These are phyloP conservation scores for Arabidopsis arenosa DNA, from an alignment of 345 rosid genomes.

Conservation along the genomic window DNA sequence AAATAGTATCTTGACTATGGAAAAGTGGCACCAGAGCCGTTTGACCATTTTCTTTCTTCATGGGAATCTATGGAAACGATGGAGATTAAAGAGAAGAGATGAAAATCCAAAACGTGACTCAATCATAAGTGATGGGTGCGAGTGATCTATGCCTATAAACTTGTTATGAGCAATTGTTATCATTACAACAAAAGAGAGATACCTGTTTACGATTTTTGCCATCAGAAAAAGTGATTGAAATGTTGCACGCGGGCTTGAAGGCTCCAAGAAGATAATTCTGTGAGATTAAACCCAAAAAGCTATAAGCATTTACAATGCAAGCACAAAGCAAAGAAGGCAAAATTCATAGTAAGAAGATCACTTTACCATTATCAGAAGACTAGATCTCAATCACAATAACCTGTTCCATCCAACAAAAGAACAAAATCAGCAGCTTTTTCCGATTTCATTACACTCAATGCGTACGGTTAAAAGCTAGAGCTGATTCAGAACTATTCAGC, in stretches of 20 bases:
- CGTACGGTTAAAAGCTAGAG: constrained; percentile 3
- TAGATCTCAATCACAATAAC: constrained; percentile 38
- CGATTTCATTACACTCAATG: not conserved
- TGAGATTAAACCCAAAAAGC: constrained; percentile 8
- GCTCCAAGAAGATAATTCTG: constrained; percentile 98
- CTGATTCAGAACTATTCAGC: constrained; percentile 23
- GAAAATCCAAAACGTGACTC: not conserved
- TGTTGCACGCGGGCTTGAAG: constrained; percentile 88
- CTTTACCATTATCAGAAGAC: constrained; percentile 48
- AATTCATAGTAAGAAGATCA: constrained; percentile 7
- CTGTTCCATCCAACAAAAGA: constrained; percentile 32
- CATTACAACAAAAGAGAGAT: not conserved
- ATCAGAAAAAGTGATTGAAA: constrained; percentile 77
- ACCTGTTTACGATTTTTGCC: constrained; percentile 94
- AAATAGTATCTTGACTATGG: constrained; percentile 89
- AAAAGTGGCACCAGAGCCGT: constrained; percentile 80
- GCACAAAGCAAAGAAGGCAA: not conserved
- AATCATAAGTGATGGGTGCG: not conserved
- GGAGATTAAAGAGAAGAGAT: not conserved
- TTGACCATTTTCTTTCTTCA: constrained; percentile 97
- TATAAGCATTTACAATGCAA: constrained; percentile 22
- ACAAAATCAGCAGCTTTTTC: constrained; percentile 26
- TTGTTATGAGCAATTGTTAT: not conserved
- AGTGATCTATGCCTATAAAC: not conserved
- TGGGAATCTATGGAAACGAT: constrained; percentile 60